Evolutionary conservation across 225 moss, liverwort and hornwort species (phyloP).

Genomic region (Physcomitrellopsis africana): DNA sequence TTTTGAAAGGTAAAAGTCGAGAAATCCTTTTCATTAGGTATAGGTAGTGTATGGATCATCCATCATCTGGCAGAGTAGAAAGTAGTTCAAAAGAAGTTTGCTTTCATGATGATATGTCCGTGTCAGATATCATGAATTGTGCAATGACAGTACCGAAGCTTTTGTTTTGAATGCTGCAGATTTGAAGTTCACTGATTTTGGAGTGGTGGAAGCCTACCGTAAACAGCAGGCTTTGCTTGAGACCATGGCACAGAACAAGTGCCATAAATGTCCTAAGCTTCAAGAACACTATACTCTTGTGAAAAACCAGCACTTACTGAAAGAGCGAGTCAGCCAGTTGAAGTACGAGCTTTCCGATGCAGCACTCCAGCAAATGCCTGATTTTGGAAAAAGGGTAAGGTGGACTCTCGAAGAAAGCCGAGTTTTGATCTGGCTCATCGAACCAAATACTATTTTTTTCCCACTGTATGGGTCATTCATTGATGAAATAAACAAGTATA

Average conservation of each 20-base stretch:
- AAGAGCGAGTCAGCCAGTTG: constrained; percentile 92
- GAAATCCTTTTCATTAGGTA: background rate
- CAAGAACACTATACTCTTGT: constrained; percentile 84
- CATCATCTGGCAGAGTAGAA: background rate
- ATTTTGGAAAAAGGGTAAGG: constrained; percentile 91
- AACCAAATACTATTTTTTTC: constrained; percentile 12
- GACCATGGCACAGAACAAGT: constrained; percentile 86
- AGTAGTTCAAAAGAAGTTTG: background rate
- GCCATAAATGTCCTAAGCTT: constrained; percentile 91
- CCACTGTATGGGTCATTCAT: background rate
- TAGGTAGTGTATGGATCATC: background rate
- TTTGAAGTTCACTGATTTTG: constrained; percentile 90
- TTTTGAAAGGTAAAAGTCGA: constrained; percentile 68
- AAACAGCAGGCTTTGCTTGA: constrained; percentile 74
- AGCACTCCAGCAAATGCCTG: constrained; percentile 99
- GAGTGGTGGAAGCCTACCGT: constrained; percentile 81
- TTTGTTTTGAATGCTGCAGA: constrained; percentile 53
- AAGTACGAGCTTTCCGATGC: constrained; percentile 98
- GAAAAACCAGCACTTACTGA: constrained; percentile 80
- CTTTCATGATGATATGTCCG: background rate
- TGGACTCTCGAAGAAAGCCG: background rate
- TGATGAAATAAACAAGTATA: background rate
- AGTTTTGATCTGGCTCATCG: background rate
- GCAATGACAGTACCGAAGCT: background rate
- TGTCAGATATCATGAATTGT: background rate